Conservation (phyloP, 1,284 basidiomycete genomes). For the Moniliella sp. region DNA sequence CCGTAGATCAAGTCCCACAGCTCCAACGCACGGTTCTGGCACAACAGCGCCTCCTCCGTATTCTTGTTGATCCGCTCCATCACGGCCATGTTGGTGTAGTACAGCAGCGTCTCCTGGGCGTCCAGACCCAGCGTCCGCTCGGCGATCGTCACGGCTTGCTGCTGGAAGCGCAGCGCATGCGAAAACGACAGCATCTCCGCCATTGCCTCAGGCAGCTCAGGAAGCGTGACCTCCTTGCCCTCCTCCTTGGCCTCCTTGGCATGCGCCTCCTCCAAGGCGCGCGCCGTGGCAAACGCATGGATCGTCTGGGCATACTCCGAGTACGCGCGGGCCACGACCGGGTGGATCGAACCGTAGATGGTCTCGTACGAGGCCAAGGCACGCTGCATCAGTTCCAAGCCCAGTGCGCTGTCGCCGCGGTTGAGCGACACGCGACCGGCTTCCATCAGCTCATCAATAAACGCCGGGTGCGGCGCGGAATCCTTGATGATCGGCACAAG, state of each 20-base stretch:
- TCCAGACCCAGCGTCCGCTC: slow-evolving; percentile 42
- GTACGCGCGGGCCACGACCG: slow-evolving; percentile 41
- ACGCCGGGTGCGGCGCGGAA: slow-evolving; percentile 37
- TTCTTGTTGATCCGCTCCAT: slow-evolving; percentile 38
- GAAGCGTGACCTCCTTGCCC: slow-evolving; percentile 3
- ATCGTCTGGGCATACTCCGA: slow-evolving; percentile 38
- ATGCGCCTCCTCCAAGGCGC: slow-evolving; percentile 10
- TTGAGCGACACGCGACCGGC: slow-evolving; percentile 39
- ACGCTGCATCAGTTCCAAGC: slow-evolving; percentile 41
- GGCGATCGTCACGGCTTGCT: slow-evolving; percentile 41
- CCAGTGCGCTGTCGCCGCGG: slow-evolving; percentile 37
- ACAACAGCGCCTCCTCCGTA: slow-evolving; percentile 35
- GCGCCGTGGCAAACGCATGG: slow-evolving; percentile 24
- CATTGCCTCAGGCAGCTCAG: slow-evolving; percentile 9
- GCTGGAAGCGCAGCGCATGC: slow-evolving; percentile 38
- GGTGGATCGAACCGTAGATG: slow-evolving; percentile 42
- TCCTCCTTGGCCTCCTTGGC: slow-evolving; percentile 14
- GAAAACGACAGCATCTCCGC: slow-evolving; percentile 34
- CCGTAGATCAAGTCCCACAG: slow-evolving; percentile 41
- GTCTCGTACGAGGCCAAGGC: slow-evolving; percentile 42
- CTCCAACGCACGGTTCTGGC: slow-evolving; percentile 39
- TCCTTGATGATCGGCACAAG: slow-evolving; percentile 40
- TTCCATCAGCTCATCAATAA: slow-evolving; percentile 42
- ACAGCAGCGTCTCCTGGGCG: slow-evolving; percentile 39
- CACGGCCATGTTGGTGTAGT: slow-evolving; percentile 43